Percentiles rank a stretch among this genome's conserved stretches.
These are phyloP conservation scores for Termitomyces sp. DNA, from an alignment of 768 basidiomycete genomes.

Conservation along the genomic window DNA sequence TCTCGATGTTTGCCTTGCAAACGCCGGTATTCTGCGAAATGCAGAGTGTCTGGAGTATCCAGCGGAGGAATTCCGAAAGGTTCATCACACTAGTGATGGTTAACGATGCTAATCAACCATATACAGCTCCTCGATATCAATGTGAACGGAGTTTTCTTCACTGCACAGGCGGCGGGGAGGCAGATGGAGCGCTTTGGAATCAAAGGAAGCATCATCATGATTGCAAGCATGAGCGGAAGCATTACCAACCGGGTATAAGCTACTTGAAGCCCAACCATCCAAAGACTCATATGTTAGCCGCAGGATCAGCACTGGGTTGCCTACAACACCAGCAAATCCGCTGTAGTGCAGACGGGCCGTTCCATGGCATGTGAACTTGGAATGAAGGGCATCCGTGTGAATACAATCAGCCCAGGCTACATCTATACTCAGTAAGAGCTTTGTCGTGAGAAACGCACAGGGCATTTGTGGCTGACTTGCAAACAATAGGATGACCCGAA, in stretches of 20 bases:
- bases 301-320: constrained; percentile 65
- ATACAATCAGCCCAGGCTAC: constrained; percentile 66
- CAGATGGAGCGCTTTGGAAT: constrained; percentile 47
- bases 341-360: constrained; percentile 75
- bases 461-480: background rate
- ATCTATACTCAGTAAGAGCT: constrained; percentile 53
- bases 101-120: background rate
- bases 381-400: constrained; percentile 59
- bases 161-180: constrained; percentile 54
- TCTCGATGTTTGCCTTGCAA: constrained; percentile 61
- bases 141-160: constrained; percentile 50
- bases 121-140: constrained; percentile 56
- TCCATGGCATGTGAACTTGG: constrained; percentile 77
- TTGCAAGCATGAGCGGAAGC: constrained; percentile 56
- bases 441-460: background rate
- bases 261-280: background rate
- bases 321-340: constrained; percentile 71
- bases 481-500: constrained; percentile 49
- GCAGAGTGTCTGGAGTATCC: constrained; percentile 52
- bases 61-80: constrained; percentile 50
- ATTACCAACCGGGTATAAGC: constrained; percentile 51
- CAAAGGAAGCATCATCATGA: constrained; percentile 51
- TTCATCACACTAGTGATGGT: constrained; percentile 17
- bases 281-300: background rate
- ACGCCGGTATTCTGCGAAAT: constrained; percentile 53